Base-by-base conservation (phyloP, 2,329 filamentous ascomycete species). In the Rhytidhysteron rufulum region DNA sequence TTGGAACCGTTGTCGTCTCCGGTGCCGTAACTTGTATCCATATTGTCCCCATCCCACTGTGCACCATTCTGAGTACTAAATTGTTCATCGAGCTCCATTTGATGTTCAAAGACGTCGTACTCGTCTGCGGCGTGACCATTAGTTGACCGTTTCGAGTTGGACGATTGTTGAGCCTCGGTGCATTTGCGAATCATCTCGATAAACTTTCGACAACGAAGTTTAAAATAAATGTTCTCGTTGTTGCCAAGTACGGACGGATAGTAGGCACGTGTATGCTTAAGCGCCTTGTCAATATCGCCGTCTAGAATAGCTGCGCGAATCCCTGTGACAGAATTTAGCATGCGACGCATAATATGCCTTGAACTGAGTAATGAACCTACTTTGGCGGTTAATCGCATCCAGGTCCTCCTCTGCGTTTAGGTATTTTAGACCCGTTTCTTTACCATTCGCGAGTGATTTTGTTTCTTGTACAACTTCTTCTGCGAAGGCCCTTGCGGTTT, bases 231-330 rank as follows among this genome's bases (percentile, higher is more conserved):
- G 39, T 88, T 81, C 40, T 87, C 81, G 56, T 95, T 88, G 17
- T 87, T 79, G 34, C 80, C 75, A 15, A 98, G 75, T 1, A 97
- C 88, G 18, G 78, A 75, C 4, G 88, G 86, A 54, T 96, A 98
- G 57, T 83, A 87, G 10, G 75, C 73, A 36, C 83, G 80, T 3
- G 87, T 95, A 54, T 84, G 78, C 62, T 89, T 85, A n/a, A 97
- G 74, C 1, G 91, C 91, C 51, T 78, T 82, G 65, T 97, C 93
- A 44, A 98, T 87, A 55, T 98, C 88, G 17, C 93, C 93, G 44
- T 95, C 86, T 3, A 97, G 74, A 34, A 98, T 88, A 1, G 90
- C 86, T 48, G 80, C 77, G 40, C 93, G 83, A 48, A 97, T 96
- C 62, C 82, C 87, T 95, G 57, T 1, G 50, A 32, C 1, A 11